phyloP scores from a whole-genome alignment of 2,329 filamentous ascomycete species.

The Thielaviopsis populi region DNA sequence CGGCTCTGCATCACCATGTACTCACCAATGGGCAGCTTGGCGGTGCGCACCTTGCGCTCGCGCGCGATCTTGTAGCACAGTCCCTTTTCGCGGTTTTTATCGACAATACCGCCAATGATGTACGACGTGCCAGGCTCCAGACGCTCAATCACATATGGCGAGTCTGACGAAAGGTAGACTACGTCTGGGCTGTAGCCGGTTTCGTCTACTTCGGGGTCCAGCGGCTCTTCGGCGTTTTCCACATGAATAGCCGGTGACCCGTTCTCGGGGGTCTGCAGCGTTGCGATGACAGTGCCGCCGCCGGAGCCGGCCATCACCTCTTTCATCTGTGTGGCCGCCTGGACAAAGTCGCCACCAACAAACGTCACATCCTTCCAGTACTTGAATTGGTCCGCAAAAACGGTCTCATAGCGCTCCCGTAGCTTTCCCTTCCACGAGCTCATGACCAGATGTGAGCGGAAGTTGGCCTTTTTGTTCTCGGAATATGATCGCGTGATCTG shows the following conservation, averaged over 20 bases:
- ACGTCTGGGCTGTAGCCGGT: slow-evolving; percentile 31
- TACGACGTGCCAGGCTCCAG: slow-evolving; percentile 83
- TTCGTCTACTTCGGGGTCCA: slow-evolving; percentile 24
- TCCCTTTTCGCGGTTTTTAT: slow-evolving; percentile 92
- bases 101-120: slow-evolving; percentile 84
- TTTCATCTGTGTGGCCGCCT: slow-evolving; percentile 50
- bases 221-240: slow-evolving; percentile 20
- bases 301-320: slow-evolving; percentile 46
- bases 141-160: slow-evolving; percentile 65
- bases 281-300: slow-evolving; percentile 44
- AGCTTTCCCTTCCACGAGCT: slow-evolving; percentile 65
- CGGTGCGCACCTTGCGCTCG: slow-evolving; percentile 65
- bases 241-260: slow-evolving; percentile 15
- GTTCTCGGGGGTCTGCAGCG: slow-evolving; percentile 32
- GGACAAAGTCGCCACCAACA: slow-evolving; percentile 56
- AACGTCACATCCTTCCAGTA: slow-evolving; percentile 70
- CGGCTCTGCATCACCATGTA: slow-evolving; percentile 84
- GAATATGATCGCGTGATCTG: slow-evolving; percentile 84
- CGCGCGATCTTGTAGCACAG: slow-evolving; percentile 75
- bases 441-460: slow-evolving; percentile 56
- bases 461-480: slow-evolving; percentile 59
- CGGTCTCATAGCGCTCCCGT: slow-evolving; percentile 63
- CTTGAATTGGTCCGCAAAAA: slow-evolving; percentile 54
- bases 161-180: slow-evolving; percentile 85
- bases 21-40: slow-evolving; percentile 85